A percentile compares a stretch with the other conserved stretches of the same genome.
phyloP scores from a whole-genome alignment of 2,329 filamentous ascomycete genomes.

The Fusarium cicatricum region DNA sequence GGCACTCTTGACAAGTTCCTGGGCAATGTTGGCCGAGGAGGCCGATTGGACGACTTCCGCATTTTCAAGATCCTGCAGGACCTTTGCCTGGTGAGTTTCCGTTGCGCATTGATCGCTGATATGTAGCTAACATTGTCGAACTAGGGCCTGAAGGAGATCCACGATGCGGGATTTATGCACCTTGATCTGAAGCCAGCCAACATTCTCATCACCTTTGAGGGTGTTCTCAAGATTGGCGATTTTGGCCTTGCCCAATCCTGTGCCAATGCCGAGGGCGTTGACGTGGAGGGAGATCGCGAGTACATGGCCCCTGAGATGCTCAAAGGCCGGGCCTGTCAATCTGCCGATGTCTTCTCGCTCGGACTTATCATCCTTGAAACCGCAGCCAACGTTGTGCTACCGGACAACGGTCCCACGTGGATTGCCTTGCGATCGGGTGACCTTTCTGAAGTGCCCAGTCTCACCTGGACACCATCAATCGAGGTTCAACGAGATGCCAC shows the following conservation, averaged over 20 bases:
- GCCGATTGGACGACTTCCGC: conserved; percentile 92
- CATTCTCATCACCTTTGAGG: conserved; percentile 82
- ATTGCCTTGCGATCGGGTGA: conserved; percentile 88
- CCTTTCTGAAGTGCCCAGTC: conserved; percentile 84
- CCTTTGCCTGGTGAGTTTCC: conserved; percentile 75
- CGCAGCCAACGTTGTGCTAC: conserved; percentile 90
- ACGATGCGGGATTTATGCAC: conserved; percentile 86
- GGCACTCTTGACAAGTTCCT: conserved; percentile 90
- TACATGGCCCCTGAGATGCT: conserved; percentile 97
- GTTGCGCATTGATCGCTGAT: neutral
- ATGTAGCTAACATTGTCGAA: conserved; percentile 14
- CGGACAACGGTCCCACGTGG: conserved; percentile 93
- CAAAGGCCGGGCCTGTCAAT: conserved; percentile 84
- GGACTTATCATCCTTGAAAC: conserved; percentile 95
- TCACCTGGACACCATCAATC: conserved; percentile 81
- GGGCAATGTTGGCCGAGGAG: conserved; percentile 80
- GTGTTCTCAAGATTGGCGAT: conserved; percentile 84
- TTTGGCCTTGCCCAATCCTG: conserved; percentile 84
- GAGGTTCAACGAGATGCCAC: conserved; percentile 77
- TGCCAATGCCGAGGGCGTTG: conserved; percentile 78
- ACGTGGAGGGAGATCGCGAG: conserved; percentile 93
- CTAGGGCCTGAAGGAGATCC: conserved; percentile 88
- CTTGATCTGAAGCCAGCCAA: conserved; percentile 88
- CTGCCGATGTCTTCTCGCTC: conserved; percentile 92
- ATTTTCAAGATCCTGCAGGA: conserved; percentile 99